A percentile compares a stretch with the other conserved stretches of the same genome.
These are phyloP conservation scores for Backusella parvicylindrica DNA, from an alignment of 192 early-diverging fungal genomes.

Conservation along the genomic window DNA sequence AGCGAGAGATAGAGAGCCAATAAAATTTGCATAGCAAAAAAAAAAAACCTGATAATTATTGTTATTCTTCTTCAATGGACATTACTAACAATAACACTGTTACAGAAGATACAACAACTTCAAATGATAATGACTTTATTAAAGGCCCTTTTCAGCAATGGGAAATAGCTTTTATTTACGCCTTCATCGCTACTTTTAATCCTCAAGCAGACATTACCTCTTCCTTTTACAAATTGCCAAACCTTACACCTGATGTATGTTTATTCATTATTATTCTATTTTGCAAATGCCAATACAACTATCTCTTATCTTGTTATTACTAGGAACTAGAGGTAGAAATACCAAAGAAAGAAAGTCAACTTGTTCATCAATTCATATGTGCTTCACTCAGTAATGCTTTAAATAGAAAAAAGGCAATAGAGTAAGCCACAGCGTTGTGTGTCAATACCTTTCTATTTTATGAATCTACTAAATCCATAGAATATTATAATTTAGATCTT, in stretches of 20 bases:
- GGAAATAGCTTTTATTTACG: constrained; percentile 30
- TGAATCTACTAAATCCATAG: no score
- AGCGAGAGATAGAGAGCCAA: not conserved
- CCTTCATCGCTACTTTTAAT: constrained; percentile 17
- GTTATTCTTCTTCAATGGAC: not conserved
- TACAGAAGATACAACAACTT: not conserved
- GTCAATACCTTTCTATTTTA: not conserved
- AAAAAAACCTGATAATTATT: not conserved
- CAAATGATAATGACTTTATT: not conserved
- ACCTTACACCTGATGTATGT: constrained; percentile 17
- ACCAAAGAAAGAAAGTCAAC: constrained; percentile 7
- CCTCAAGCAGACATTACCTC: not conserved
- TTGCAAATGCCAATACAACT: not conserved
- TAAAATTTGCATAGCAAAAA: not conserved
- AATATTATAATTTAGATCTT: not conserved
- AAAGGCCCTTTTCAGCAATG: constrained; percentile 15
- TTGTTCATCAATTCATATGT: constrained; percentile 15
- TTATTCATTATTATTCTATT: not conserved
- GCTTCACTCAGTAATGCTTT: constrained; percentile 14
- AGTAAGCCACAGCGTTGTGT: constrained; percentile 13
- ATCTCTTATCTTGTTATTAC: not conserved
- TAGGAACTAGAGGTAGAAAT: constrained; percentile 22
- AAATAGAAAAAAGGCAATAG: constrained; percentile 24
- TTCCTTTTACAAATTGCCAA: not conserved
- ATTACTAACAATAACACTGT: not conserved